Evolutionary conservation across 2,329 filamentous ascomycete species (phyloP).

Genomic region (Monosporascus sp.): DNA sequence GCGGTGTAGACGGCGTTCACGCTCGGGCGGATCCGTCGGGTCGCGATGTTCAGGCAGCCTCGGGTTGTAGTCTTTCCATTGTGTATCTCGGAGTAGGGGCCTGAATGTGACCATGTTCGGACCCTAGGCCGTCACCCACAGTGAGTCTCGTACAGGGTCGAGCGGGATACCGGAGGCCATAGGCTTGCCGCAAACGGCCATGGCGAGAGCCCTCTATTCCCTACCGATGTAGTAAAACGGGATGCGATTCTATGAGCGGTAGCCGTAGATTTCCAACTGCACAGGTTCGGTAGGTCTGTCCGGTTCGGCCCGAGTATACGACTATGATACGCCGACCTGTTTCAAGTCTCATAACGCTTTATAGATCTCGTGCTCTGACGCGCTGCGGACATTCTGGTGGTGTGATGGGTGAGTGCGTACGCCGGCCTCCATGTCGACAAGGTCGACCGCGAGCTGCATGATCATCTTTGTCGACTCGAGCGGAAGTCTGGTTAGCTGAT

Average conservation of each 20-base stretch:
- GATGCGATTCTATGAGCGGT: neutral
- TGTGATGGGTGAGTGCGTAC: neutral
- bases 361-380: neutral
- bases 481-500: neutral
- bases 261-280: neutral
- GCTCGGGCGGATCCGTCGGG: too few species aligned
- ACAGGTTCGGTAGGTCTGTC: neutral
- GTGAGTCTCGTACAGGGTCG: too few species aligned
- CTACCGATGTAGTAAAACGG: neutral
- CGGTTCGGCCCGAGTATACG: neutral
- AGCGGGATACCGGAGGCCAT: neutral
- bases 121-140: too few species aligned
- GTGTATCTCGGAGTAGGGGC: too few species aligned
- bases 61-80: too few species aligned
- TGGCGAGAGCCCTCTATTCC: neutral
- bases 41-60: too few species aligned
- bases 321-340: neutral
- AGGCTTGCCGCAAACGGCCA: neutral
- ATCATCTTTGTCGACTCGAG: neutral
- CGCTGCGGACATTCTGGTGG: neutral
- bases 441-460: neutral
- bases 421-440: neutral
- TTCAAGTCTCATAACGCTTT: neutral
- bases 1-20: too few species aligned
- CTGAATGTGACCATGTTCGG: too few species aligned